Evolutionary conservation across 1,139 yeast species (phyloP).

Genomic region (Geotrichum reessii): DNA sequence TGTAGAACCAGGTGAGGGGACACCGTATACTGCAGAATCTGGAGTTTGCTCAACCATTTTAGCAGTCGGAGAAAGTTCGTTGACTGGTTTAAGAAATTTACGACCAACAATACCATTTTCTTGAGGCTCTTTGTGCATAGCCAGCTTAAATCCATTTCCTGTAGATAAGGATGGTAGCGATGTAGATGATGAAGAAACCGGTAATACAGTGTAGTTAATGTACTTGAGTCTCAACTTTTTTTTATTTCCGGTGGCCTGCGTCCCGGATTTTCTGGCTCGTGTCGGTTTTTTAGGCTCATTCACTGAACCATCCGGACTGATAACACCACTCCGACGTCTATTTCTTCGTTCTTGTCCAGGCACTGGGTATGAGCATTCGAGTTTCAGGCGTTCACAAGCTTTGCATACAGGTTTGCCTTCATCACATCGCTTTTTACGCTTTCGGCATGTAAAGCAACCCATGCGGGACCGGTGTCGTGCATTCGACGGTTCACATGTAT

Average conservation of each 20-base stretch:
- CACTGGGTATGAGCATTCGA: slow-evolving; percentile 51
- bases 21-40: not conserved
- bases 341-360: slow-evolving; percentile 48
- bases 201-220: not conserved
- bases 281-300: not conserved
- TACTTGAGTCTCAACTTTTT: not conserved
- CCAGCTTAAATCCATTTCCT: not conserved
- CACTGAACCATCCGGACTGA: slow-evolving; percentile 9
- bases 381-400: slow-evolving; percentile 52
- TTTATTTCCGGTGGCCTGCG: not conserved
- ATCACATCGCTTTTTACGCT: slow-evolving; percentile 66
- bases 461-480: slow-evolving; percentile 34
- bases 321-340: slow-evolving; percentile 11
- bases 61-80: not conserved
- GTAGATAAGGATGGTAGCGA: not conserved
- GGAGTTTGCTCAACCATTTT: not conserved
- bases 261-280: not conserved
- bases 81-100: not conserved
- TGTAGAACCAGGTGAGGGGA: not conserved
- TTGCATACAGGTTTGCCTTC: slow-evolving; percentile 56
- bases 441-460: slow-evolving; percentile 69
- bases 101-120: not conserved
- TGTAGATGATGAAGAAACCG: not conserved
- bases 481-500: not conserved
- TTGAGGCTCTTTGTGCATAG: not conserved